These are phyloP conservation scores for Ambrosia trifida DNA, from an alignment of 129 eudicot genomes.

Conservation along the genomic window DNA sequence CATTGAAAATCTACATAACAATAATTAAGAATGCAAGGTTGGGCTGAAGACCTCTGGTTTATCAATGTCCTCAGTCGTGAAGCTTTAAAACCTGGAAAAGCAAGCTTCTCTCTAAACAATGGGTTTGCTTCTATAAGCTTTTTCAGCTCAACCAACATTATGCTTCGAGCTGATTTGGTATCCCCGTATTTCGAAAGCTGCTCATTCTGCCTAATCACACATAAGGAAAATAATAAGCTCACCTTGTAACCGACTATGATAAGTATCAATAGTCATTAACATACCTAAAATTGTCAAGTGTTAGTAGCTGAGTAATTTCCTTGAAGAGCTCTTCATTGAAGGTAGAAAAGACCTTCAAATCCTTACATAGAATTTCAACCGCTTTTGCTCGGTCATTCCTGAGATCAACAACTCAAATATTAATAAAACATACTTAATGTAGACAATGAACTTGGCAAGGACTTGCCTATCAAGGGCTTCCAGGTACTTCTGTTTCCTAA, in stretches of 20 bases:
- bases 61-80: conserved; percentile 80
- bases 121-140: conserved; percentile 93
- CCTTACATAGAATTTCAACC: conserved; percentile 83
- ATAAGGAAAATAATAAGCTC: background rate
- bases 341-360: conserved; percentile 77
- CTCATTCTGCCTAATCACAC: conserved; percentile 63
- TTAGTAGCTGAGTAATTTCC: conserved; percentile 85
- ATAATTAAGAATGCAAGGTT: conserved; percentile 16
- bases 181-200: conserved; percentile 92
- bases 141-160: conserved; percentile 76
- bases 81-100: conserved; percentile 68
- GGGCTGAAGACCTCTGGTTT: conserved; percentile 66
- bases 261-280: conserved; percentile 7
- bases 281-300: conserved; percentile 93
- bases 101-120: conserved; percentile 77
- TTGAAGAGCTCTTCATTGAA: conserved; percentile 94
- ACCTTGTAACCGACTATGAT: background rate
- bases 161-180: conserved; percentile 72
- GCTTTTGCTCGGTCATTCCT: conserved; percentile 93
- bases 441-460: background rate
- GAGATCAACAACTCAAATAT: conserved; percentile 31
- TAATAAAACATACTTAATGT: background rate
- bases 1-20: background rate
- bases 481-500: conserved; percentile 80
- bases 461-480: conserved; percentile 84